These are phyloP conservation scores for Pseudocercospora fuligena DNA, from an alignment of 2,329 filamentous ascomycete species.

Conservation along the genomic window DNA sequence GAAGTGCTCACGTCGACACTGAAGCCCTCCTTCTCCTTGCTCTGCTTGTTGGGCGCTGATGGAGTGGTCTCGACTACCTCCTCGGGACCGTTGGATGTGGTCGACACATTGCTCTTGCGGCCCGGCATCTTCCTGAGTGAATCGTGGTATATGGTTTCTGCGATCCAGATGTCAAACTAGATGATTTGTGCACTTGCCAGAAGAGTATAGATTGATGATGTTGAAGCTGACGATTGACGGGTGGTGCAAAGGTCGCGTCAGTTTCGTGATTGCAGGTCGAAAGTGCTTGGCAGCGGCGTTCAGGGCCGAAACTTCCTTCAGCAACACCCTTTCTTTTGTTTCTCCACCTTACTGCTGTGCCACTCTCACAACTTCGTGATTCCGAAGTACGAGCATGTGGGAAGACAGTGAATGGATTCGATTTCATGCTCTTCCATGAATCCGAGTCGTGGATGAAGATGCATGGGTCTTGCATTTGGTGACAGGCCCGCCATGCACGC, in stretches of 20 bases:
- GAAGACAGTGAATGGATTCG: not conserved
- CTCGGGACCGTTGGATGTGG: conserved; percentile 45
- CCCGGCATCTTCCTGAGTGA: conserved; percentile 47
- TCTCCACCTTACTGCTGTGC: not conserved
- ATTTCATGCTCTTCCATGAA: not conserved
- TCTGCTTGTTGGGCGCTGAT: conserved; percentile 27
- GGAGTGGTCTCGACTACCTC: conserved; percentile 39
- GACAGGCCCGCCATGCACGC: not conserved
- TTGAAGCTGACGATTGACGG: conserved; percentile 6
- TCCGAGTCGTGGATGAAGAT: not conserved
- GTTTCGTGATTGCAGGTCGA: not conserved
- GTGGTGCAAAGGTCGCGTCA: not conserved
- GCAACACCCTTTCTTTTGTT: not conserved
- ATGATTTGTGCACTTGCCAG: not conserved
- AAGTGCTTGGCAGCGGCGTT: not conserved
- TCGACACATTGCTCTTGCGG: conserved; percentile 54
- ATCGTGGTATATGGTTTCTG: too few relatives aligned
- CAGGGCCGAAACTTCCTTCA: not conserved
- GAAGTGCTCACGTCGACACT: conserved; percentile 48
- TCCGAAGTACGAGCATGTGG: not conserved
- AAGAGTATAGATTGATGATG: not conserved
- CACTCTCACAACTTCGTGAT: not conserved
- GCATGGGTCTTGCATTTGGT: too few relatives aligned
- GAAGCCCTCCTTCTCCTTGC: conserved; percentile 45
- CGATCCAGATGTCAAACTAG: not conserved